These are phyloP conservation scores for Plasmodium berghei DNA, from an alignment of 169 alveolate genomes.

Conservation along the genomic window DNA sequence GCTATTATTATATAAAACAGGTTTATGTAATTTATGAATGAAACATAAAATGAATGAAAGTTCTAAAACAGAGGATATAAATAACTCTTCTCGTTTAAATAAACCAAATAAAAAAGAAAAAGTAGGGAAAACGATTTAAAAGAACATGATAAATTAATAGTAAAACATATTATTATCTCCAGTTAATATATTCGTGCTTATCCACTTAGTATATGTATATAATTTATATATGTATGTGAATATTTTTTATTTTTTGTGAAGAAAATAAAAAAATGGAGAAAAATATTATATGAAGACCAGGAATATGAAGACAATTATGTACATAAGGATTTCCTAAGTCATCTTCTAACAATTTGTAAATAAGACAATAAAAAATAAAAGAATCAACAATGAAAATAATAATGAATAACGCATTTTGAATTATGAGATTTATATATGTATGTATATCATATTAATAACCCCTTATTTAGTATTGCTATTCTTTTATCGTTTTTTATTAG, in stretches of 20 bases:
- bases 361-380: neutral
- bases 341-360: conserved; percentile 64
- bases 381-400: neutral
- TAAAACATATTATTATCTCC: too few species aligned
- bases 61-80: conserved; percentile 27
- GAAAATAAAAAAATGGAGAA: conserved; percentile 71
- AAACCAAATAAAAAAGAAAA: conserved; percentile 32
- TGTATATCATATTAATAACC: neutral
- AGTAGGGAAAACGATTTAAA: neutral
- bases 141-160: too few species aligned
- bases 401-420: too few species aligned
- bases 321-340: conserved; percentile 57
- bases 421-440: neutral
- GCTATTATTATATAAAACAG: conserved; percentile 14
- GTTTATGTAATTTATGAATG: conserved; percentile 28
- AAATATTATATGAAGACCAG: conserved; percentile 71
- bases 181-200: neutral
- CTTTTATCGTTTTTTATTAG: conserved; percentile 12
- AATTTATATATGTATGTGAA: conserved; percentile 13
- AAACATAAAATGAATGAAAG: conserved; percentile 21
- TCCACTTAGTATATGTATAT: neutral
- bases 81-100: neutral
- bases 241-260: conserved; percentile 18
- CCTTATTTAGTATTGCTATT: conserved; percentile 5
- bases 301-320: conserved; percentile 73